Evolutionary conservation across 1,284 basidiomycete species (phyloP), one percentile per base, ranked within the genome.

Genomic region (Anthracocystis walkeri): DNA sequence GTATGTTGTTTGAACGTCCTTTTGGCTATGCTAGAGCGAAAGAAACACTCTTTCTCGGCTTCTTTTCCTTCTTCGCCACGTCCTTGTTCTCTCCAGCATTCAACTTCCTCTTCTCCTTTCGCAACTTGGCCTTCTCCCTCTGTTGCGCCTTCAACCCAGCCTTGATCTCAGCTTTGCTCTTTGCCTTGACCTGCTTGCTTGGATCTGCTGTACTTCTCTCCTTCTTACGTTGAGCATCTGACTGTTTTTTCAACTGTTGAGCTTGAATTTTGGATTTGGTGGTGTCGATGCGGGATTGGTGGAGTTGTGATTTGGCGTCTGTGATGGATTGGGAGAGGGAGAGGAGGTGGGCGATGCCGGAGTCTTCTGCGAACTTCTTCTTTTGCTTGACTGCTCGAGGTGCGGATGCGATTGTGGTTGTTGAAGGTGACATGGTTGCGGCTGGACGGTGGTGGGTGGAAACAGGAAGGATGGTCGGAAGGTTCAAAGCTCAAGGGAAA

Each of bases 151-250:
- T 75, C 44, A 75, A 45, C 4, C 52, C 53, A 1, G 61, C 58
- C 44, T 75, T 75, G 73, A 75, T 75, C 44, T 75, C 58, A 1
- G 68, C 73, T 33, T 68, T 71, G 27, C 46, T 67, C 49, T 75
- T 62, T 12, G 48, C 38, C 20, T 49, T 64, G 12, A 29, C 31
- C 2, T 51, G 44, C 3, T 59, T 45, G 2, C 23, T 8, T n/a
- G n/a, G 14, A 12, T 35, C 21, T n/a, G 42, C 20, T 8, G 46
- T 35, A 6, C 20, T 55, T 8, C 48, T 51, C 25, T 58, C 46
- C 33, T 60, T 62, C 5, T 50, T 60, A 1, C 56, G 54, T 6
- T 59, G 10, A 1, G n/a, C 38, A 21, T 54, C 31, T 8, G 46
- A 18, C 16, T 55, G 50, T n/a, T 66, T 75, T 20, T 58, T 65